Conservation (phyloP, 371 early-diverging fungal species). For the Rhizopus sp. region DNA sequence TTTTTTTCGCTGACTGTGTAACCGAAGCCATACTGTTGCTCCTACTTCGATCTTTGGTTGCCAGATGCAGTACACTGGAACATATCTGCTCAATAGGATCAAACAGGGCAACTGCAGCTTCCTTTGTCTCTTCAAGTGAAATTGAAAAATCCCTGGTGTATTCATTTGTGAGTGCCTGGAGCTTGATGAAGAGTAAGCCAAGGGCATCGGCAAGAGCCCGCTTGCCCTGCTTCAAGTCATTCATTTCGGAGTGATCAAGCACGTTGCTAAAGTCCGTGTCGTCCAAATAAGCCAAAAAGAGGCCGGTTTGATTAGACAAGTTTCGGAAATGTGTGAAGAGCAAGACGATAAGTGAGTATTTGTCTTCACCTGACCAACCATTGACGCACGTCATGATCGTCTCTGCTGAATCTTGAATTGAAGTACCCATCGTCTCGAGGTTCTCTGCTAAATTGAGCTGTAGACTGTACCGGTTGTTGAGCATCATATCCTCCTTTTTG, state of each 20-base stretch:
- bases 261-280: constrained; percentile 26
- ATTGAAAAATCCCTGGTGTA: not conserved
- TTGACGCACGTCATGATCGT: constrained; percentile 27
- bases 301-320: constrained; percentile 36
- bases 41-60: constrained; percentile 15
- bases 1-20: not conserved
- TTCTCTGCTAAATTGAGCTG: constrained; percentile 24
- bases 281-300: constrained; percentile 33
- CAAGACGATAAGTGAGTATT: constrained; percentile 32
- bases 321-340: constrained; percentile 52
- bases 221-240: constrained; percentile 9
- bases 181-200: constrained; percentile 62
- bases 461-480: constrained; percentile 14
- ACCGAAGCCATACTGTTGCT: constrained; percentile 19
- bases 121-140: constrained; percentile 16
- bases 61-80: constrained; percentile 16
- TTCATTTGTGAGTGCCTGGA: constrained; percentile 57
- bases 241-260: constrained; percentile 9
- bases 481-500: not conserved
- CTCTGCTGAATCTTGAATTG: constrained; percentile 32
- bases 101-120: constrained; percentile 18
- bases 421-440: constrained; percentile 24
- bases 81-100: constrained; percentile 25
- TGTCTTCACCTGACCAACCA: constrained; percentile 4
- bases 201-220: constrained; percentile 60